These are phyloP conservation scores for Colletotrichum scovillei DNA, from an alignment of 2,329 filamentous ascomycete species.

Conservation along the genomic window DNA sequence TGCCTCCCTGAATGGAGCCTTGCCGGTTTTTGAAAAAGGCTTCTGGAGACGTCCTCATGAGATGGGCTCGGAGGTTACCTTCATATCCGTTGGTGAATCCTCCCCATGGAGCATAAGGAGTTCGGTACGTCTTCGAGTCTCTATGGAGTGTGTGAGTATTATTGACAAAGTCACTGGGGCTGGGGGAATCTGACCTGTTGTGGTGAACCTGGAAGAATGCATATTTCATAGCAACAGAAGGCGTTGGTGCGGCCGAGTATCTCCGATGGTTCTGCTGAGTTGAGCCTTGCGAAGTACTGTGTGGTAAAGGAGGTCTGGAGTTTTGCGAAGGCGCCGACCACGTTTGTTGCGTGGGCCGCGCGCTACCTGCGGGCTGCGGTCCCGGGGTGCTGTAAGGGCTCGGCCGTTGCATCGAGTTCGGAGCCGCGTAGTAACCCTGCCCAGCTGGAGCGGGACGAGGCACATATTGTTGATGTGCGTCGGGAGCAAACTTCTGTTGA, in stretches of 20 bases:
- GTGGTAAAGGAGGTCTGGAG: not conserved
- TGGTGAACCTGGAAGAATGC: conserved; percentile 70
- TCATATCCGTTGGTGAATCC: conserved; percentile 73
- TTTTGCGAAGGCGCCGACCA: conserved; percentile 22
- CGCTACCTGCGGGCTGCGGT: conserved; percentile 9
- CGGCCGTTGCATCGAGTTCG: conserved; percentile 4
- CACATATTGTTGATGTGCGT: conserved; percentile 9
- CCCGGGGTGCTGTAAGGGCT: conserved; percentile 23
- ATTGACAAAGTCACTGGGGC: not conserved
- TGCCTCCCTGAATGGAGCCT: conserved; percentile 35
- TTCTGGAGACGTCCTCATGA: conserved; percentile 52
- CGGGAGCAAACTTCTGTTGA: conserved; percentile 41
- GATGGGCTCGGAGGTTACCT: conserved; percentile 59
- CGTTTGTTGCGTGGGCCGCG: conserved; percentile 14
- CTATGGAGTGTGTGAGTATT: conserved; percentile 46
- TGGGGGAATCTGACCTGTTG: conserved; percentile 58
- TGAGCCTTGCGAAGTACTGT: conserved; percentile 4
- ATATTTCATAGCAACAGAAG: conserved; percentile 63
- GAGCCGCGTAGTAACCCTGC: not conserved
- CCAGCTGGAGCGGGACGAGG: not conserved
- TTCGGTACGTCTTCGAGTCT: conserved; percentile 67
- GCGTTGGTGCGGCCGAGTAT: conserved; percentile 33
- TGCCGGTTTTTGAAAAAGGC: conserved; percentile 45
- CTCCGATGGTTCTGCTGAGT: conserved; percentile 34
- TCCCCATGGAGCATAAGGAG: conserved; percentile 67